Base-by-base conservation (phyloP, 225 moss, liverwort and hornwort genomes). In the Polytrichum commune region DNA sequence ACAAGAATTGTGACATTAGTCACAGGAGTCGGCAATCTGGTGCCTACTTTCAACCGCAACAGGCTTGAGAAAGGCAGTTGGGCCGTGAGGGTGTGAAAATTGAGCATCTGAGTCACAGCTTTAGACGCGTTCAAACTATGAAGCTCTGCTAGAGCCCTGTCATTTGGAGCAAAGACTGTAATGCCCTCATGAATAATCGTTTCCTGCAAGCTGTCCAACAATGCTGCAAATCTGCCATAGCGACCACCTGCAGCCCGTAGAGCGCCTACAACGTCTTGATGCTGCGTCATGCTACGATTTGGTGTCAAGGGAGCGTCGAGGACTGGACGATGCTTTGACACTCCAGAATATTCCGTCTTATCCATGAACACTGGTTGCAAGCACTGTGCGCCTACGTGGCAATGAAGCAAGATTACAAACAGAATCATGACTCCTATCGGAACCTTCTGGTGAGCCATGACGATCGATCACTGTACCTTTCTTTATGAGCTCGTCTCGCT, bases 111-210 rank as follows among this genome's bases (percentile, higher is more conserved):
- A 60, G 55, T 2, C 28, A 1, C 4, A 6, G 20, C 9, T 10
- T 58, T 77, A 28, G 35, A 60, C 20, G 60, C 13, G 6, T 10
- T 62, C 8, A 10, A 46, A 8, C 55, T 56, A 7, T 55, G 65
- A 46, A 61, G 71, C 46, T 68, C 29, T 26, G 73, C 69, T 20
- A 79, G 69, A 71, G 76, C 76, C 69, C 27, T 46, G 55, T 82
- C 76, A 65, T 29, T 53, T 18, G 81, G 76, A 69, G 81, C 68
- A 68, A 85, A 85, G 61, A 85, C 6, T 9, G 79, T 85, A 55
- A 74, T 68, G 28, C 81, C 74, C 22, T 24, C 64, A 8, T 63
- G 79, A 72, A 82, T 60, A 10, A 68, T 55, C 5, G 71, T 38
- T 10, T 76, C 68, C 1, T 70, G 67, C 72, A 60, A 24, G 25